A percentile compares a stretch with the other conserved stretches of the same genome.
phyloP scores from a whole-genome alignment of 1,139 yeast genomes.

The Yamadazyma dendronema region DNA sequence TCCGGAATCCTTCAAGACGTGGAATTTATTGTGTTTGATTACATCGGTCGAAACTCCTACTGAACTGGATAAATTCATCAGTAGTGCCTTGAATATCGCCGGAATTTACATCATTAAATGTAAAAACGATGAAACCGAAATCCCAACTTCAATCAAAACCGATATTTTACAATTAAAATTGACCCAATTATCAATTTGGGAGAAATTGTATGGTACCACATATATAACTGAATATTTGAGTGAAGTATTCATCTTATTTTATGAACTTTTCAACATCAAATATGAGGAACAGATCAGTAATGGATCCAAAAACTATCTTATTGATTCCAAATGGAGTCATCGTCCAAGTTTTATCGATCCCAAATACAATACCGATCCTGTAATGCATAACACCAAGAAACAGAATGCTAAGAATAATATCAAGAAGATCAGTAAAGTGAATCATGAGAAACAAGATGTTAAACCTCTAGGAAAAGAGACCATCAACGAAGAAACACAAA shows the following conservation, averaged over 20 bases:
- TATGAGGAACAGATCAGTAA: constrained; percentile 15
- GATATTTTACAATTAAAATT: constrained; percentile 69
- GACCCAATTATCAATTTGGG: constrained; percentile 72
- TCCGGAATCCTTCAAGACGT: constrained; percentile 46
- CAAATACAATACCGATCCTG: constrained; percentile 7
- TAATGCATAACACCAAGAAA: constrained; percentile 14
- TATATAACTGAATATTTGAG: constrained; percentile 65
- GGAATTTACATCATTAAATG: constrained; percentile 36
- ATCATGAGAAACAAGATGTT: constrained; percentile 7
- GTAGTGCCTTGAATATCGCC: constrained; percentile 45
- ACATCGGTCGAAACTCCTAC: constrained; percentile 15
- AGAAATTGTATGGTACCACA: constrained; percentile 58
- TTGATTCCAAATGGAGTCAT: constrained; percentile 40
- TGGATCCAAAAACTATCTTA: constrained; percentile 9
- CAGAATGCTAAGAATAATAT: constrained; percentile 21
- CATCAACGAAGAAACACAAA: constrained; percentile 18
- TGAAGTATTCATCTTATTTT: constrained; percentile 62
- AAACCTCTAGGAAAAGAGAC: constrained; percentile 8
- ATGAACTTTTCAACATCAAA: constrained; percentile 48
- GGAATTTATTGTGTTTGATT: constrained; percentile 41
- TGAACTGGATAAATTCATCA: constrained; percentile 40
- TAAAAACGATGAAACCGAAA: constrained; percentile 25
- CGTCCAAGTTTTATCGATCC: constrained; percentile 49
- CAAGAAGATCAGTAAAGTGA: constrained; percentile 19
- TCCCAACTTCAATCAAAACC: constrained; percentile 43